These are phyloP conservation scores for Phytophthora fragariaefolia DNA, from an alignment of 352 stramenopile species.

Conservation along the genomic window DNA sequence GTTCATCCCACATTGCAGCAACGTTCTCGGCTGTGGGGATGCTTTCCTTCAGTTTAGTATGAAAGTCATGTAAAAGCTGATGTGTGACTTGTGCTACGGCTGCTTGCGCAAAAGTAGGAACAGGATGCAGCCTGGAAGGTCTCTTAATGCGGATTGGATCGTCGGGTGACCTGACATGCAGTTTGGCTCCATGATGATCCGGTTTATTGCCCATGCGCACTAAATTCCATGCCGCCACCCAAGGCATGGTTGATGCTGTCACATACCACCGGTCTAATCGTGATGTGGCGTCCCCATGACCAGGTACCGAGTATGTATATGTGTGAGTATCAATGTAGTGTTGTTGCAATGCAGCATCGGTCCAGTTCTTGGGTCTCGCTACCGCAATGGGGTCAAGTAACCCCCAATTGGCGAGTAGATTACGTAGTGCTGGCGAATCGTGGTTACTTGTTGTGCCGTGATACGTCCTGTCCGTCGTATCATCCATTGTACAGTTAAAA, in stretches of 20 bases:
- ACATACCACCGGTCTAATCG: neutral
- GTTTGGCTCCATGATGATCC: neutral
- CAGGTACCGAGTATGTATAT: neutral
- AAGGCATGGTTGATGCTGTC: neutral
- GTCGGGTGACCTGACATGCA: neutral
- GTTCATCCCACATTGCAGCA: neutral
- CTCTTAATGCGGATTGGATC: neutral
- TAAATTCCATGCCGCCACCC: neutral
- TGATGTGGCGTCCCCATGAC: neutral
- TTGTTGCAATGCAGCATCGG: neutral
- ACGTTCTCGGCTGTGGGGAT: neutral
- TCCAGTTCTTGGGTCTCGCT: neutral
- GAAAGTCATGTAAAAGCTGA: neutral
- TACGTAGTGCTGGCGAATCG: neutral
- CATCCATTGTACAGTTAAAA: neutral
- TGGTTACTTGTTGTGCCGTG: neutral
- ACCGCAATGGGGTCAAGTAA: neutral
- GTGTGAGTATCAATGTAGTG: neutral
- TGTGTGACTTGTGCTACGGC: neutral
- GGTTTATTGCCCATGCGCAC: neutral
- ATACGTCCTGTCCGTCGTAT: neutral
- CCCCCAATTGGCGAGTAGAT: neutral
- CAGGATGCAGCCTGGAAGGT: neutral
- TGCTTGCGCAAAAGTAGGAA: neutral
- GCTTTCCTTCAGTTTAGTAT: neutral